Conservation (phyloP, 1,139 yeast genomes). For the Pichia sp. region DNA sequence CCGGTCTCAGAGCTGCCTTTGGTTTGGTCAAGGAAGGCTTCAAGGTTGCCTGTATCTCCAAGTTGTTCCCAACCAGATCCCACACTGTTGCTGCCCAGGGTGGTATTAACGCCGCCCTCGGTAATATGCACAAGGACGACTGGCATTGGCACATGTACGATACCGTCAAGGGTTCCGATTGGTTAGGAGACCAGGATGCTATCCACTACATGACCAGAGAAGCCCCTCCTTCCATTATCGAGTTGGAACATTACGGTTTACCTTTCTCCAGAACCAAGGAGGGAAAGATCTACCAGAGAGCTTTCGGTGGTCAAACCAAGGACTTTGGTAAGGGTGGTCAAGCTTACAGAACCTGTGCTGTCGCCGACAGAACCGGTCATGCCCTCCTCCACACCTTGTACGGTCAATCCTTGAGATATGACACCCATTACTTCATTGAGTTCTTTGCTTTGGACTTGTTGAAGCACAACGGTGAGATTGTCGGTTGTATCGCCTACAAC, state of each 20-base stretch:
- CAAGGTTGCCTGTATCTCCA: conserved; percentile 96
- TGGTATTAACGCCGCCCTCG: conserved; percentile 97
- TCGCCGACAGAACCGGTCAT: conserved; percentile 98
- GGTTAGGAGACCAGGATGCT: conserved; percentile 99
- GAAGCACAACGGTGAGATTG: conserved; percentile 95
- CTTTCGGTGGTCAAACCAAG: conserved; percentile 96
- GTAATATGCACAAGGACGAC: conserved; percentile 96
- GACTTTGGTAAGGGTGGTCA: conserved; percentile 98
- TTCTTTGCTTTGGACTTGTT: conserved; percentile 92
- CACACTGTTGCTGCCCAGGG: conserved; percentile 99
- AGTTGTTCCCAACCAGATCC: conserved; percentile 96
- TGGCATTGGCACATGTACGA: conserved; percentile 99
- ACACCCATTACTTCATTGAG: conserved; percentile 97
- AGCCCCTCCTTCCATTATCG: conserved; percentile 94
- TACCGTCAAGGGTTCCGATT: conserved; percentile 99
- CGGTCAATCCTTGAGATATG: conserved; percentile 95
- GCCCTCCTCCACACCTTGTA: conserved; percentile 93
- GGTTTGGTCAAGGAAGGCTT: conserved; percentile 96
- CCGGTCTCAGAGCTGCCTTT: conserved; percentile 97
- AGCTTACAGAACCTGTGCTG: conserved; percentile 99
- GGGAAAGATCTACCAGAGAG: conserved; percentile 97
- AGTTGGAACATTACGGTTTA: conserved; percentile 96
- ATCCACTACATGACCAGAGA: conserved; percentile 98
- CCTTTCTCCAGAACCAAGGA: conserved; percentile 97
- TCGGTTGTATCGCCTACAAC: conserved; percentile 95